Evolutionary conservation across 352 stramenopile species (phyloP), one percentile per base, ranked within the genome.

Genomic region (Pythium graminicola): DNA sequence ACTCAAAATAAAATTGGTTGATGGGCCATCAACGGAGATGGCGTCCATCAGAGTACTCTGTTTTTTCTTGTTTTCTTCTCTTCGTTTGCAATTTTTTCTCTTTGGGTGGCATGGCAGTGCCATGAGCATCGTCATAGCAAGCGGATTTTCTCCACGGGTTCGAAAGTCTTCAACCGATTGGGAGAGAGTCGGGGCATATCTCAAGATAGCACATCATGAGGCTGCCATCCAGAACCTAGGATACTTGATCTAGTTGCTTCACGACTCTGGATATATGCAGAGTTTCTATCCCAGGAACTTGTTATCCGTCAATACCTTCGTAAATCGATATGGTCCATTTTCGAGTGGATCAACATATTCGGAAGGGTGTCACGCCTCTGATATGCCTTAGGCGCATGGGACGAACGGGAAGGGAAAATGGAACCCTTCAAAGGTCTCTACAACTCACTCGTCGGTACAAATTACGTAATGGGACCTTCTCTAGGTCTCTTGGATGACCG

Each of bases 111-210:
- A 1, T n/a, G n/a, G n/a, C 13, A 38, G n/a, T 44, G 7, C 6
- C 17, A 17, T 4, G 33, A 41, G 33, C 22, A 22, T 41, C 33
- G 17, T 6, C 29, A 35, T 7, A 35, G 29, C 47, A 56, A 56
- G 36, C 48, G 49, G 49, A 56, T 56, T 56, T 45, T 50, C 29
- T 52, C 19, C 45, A 35, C 29, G 29, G 29, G 29, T 35, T 35
- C 13, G 29, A 35, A 35, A 35, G 29, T 7, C 22, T 44, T 16
- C 38, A 44, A 27, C 17, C 23, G 38, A 44, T 27, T 32, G 39
- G 11, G 43, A 47, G 16, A 59, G 42, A 59, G 51, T 33, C 41
- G 22, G 51, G 51, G 23, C 51, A 60, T 60, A 60, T 60, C 52
- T 60, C 52, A 60, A 42, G 19, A 14, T 13, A 6, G 10, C 29